A percentile compares a stretch with the other conserved stretches of the same genome.
Conservation (phyloP, 331 rosid genomes). For the Saraca asoca region DNA sequence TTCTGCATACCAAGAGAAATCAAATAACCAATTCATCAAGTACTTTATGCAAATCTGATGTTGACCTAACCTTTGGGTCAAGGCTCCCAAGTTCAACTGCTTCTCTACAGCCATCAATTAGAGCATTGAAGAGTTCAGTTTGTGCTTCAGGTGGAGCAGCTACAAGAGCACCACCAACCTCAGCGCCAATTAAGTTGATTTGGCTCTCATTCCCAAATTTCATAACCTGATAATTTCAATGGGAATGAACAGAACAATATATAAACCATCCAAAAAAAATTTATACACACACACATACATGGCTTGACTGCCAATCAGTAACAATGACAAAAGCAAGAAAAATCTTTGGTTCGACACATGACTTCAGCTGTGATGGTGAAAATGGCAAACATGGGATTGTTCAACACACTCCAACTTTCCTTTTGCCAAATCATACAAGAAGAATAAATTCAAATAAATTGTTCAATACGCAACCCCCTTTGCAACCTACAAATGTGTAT, state of each 20-base stretch:
- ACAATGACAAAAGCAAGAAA: neutral
- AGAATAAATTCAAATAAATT: too few relatives aligned
- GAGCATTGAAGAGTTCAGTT: slow-evolving; percentile 74
- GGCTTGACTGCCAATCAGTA: slow-evolving; percentile 18
- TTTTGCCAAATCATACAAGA: too few relatives aligned
- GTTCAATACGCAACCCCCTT: too few relatives aligned
- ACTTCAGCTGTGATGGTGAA: too few relatives aligned
- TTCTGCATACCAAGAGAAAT: slow-evolving; percentile 3
- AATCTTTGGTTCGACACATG: neutral
- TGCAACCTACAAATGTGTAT: too few relatives aligned
- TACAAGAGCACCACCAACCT: slow-evolving; percentile 82
- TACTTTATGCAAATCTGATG: neutral
- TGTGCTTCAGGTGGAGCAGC: slow-evolving; percentile 71
- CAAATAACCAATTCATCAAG: slow-evolving; percentile 7
- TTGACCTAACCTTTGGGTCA: slow-evolving; percentile 76
- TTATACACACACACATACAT: neutral
- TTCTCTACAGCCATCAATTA: slow-evolving; percentile 86
- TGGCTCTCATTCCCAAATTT: slow-evolving; percentile 93
- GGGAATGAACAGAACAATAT: slow-evolving; percentile 6
- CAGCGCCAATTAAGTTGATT: slow-evolving; percentile 68
- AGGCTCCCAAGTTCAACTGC: slow-evolving; percentile 74
- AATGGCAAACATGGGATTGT: too few relatives aligned
- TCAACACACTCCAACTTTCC: too few relatives aligned
- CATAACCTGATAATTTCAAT: slow-evolving; percentile 63
- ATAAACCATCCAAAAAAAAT: too few relatives aligned